Conservation (phyloP, 768 basidiomycete genomes). For the Tulasnella sp. region DNA sequence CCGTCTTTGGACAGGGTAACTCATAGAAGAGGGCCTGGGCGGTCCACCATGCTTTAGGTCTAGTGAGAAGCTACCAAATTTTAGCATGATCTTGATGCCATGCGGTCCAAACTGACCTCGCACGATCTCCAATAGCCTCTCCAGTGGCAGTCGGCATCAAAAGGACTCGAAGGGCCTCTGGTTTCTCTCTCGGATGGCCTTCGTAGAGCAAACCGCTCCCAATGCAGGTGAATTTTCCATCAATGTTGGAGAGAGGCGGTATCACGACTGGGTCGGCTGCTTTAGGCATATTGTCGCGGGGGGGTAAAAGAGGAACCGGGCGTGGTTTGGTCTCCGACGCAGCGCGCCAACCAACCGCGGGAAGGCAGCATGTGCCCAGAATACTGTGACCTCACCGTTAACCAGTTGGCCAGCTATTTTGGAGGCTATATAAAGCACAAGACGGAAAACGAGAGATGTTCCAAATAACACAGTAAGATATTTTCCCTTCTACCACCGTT, state of each 20-base stretch:
- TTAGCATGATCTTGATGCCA: background rate
- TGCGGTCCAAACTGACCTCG: background rate
- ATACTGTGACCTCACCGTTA: too few species aligned
- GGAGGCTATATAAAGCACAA: background rate
- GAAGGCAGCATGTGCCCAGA: background rate
- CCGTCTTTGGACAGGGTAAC: constrained; percentile 6
- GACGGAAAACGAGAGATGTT: background rate
- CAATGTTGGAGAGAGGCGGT: constrained; percentile 4
- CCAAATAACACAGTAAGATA: background rate
- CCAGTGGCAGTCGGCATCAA: background rate
- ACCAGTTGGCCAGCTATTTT: background rate
- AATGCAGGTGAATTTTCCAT: constrained; percentile 14
- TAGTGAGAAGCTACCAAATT: background rate
- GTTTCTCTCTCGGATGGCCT: constrained; percentile 3
- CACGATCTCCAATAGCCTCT: constrained; percentile 3
- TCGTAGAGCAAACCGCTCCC: constrained; percentile 12
- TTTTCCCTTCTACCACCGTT: background rate
- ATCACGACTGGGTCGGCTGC: constrained; percentile 12
- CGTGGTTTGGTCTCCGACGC: background rate
- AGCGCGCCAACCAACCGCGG: background rate
- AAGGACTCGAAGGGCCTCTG: background rate
- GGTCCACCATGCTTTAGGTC: constrained; percentile 13
- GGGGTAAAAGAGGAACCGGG: background rate
- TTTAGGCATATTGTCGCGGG: constrained; percentile 3
- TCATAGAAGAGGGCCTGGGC: constrained; percentile 11